Percentiles rank a stretch among this genome's conserved stretches.
phyloP scores from a whole-genome alignment of 2,329 filamentous ascomycete genomes.

The Cladophialophora carrionii region DNA sequence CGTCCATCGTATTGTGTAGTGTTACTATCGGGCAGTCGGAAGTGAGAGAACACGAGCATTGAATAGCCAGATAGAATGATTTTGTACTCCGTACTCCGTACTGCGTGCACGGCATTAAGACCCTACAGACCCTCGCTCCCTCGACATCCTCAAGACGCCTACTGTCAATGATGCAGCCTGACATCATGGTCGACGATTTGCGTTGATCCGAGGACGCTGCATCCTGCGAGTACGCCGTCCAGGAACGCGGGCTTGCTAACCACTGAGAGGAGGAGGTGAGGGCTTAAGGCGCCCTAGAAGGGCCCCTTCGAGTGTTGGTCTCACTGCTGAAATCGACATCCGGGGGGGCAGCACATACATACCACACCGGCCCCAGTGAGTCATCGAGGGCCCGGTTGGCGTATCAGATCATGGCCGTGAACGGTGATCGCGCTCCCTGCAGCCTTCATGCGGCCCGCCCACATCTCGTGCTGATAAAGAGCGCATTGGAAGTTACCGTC shows the following conservation, averaged over 20 bases:
- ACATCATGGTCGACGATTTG: constrained; percentile 15
- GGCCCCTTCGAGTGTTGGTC: background rate
- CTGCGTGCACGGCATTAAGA: too few relatives aligned
- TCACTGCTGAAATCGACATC: background rate
- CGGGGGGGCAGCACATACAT: constrained; percentile 2
- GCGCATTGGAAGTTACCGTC: constrained; percentile 6
- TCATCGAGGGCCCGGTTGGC: constrained; percentile 12
- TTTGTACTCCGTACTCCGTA: background rate
- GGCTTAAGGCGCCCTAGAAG: constrained; percentile 20
- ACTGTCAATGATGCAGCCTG: constrained; percentile 6
- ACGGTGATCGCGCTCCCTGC: background rate
- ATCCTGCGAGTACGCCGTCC: constrained; percentile 14
- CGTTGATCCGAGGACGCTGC: background rate
- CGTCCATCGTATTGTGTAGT: constrained; percentile 8
- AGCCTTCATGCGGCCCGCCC: background rate
- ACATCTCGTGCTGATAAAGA: constrained; percentile 14
- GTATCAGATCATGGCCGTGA: constrained; percentile 4
- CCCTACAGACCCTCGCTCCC: too few relatives aligned
- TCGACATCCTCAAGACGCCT: background rate
- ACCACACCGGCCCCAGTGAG: constrained; percentile 7
- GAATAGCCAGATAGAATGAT: background rate
- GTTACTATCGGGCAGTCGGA: background rate
- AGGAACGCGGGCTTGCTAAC: constrained; percentile 13
- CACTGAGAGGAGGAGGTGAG: background rate
- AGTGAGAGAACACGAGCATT: background rate